Percentiles rank a stretch among this genome's conserved stretches.
Evolutionary conservation across 2,329 filamentous ascomycete species (phyloP).

Genomic region (Botrytis paeoniae): DNA sequence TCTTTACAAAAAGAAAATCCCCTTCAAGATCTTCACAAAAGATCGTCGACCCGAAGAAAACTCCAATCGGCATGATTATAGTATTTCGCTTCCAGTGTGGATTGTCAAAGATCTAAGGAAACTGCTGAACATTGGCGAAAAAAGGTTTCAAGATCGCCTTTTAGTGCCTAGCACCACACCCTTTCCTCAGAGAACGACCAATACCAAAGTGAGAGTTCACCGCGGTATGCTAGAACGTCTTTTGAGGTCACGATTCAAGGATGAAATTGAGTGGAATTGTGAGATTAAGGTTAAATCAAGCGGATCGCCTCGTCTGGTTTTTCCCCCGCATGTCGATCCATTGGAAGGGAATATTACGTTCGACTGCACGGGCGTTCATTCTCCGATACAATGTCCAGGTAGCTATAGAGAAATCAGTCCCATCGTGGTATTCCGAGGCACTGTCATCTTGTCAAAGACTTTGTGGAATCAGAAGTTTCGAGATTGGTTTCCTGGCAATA

Average conservation of each 20-base stretch:
- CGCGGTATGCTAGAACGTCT: neutral
- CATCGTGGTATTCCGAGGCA: neutral
- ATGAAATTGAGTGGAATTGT: constrained; percentile 3
- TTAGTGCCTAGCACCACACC: neutral
- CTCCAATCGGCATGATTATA: neutral
- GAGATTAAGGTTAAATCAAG: neutral
- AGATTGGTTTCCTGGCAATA: neutral
- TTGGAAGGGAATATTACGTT: constrained; percentile 2
- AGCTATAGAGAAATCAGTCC: neutral
- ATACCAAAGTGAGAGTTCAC: neutral
- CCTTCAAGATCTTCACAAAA: constrained; percentile 3
- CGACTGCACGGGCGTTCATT: constrained; percentile 6
- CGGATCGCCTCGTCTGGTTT: neutral
- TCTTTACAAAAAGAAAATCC: neutral
- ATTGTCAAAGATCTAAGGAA: neutral
- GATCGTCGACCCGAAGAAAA: neutral
- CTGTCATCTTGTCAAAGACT: neutral
- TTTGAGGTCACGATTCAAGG: neutral
- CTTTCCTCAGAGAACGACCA: neutral
- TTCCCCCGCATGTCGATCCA: neutral
- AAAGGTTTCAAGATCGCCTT: neutral
- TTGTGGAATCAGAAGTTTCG: neutral
- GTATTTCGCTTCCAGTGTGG: neutral
- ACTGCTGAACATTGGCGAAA: neutral
- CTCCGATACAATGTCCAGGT: neutral